Evolutionary conservation across 2,329 filamentous ascomycete genomes (phyloP).

Genomic region (Penicillium sp.): DNA sequence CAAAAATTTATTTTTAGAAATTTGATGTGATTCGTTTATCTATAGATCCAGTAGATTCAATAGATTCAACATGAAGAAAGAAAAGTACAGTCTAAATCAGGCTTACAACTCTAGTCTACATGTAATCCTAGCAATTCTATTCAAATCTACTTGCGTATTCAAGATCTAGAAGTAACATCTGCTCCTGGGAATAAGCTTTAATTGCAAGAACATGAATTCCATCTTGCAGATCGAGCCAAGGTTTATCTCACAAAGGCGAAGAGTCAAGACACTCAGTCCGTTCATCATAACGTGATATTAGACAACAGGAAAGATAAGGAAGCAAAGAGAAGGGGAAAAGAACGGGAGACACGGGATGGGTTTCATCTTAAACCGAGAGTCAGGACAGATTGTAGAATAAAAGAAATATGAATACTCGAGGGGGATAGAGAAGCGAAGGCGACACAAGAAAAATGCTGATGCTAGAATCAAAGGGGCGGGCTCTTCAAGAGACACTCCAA

Average conservation of each 20-base stretch:
- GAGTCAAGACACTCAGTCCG: constrained; percentile 23
- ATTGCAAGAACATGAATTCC: constrained; percentile 9
- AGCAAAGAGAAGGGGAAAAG: constrained; percentile 6
- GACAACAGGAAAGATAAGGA: constrained; percentile 17
- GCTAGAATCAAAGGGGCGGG: constrained; percentile 26
- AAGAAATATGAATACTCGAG: constrained; percentile 20
- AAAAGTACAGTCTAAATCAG: not conserved
- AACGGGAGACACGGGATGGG: constrained; percentile 6
- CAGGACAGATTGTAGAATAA: constrained; percentile 4
- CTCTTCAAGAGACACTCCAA: constrained; percentile 26
- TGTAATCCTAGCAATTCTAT: not conserved
- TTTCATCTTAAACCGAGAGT: not conserved
- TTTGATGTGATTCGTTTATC: not conserved
- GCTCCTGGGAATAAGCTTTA: not conserved
- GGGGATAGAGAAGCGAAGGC: constrained; percentile 14
- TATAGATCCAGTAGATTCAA: not conserved
- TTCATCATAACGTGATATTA: constrained; percentile 28
- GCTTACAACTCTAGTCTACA: not conserved
- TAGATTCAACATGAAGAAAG: not conserved
- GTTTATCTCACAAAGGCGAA: constrained; percentile 19
- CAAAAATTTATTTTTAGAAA: constrained; percentile 4
- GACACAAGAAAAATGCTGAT: constrained; percentile 26
- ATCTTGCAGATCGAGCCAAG: constrained; percentile 15
- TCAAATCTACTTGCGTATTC: not conserved
- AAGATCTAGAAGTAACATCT: not conserved